Evolutionary conservation across 2,329 filamentous ascomycete species (phyloP).

Genomic region (Exophiala sp.): DNA sequence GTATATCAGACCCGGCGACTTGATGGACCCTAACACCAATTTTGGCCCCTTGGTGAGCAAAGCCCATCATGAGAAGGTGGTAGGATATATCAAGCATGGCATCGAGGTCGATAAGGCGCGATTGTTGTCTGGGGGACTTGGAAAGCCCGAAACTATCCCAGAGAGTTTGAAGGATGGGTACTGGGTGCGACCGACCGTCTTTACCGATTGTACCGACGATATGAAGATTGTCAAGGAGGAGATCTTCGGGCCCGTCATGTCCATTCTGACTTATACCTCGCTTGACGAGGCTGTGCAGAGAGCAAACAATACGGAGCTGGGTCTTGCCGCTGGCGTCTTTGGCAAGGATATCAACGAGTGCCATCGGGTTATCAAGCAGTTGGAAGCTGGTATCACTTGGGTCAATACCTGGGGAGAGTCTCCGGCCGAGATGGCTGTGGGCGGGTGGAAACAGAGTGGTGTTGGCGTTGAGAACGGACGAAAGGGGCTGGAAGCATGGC

Average conservation of each 20-base stretch:
- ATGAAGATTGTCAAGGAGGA: slow-evolving; percentile 79
- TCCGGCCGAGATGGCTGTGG: slow-evolving; percentile 86
- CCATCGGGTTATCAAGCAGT: slow-evolving; percentile 62
- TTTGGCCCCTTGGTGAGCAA: slow-evolving; percentile 76
- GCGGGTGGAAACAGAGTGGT: slow-evolving; percentile 87
- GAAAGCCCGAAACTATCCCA: slow-evolving; percentile 51
- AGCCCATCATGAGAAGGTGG: slow-evolving; percentile 69
- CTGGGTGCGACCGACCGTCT: slow-evolving; percentile 79
- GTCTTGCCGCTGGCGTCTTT: slow-evolving; percentile 79
- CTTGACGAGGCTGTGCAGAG: slow-evolving; percentile 64
- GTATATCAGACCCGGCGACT: slow-evolving; percentile 64
- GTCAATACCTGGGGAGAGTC: slow-evolving; percentile 91
- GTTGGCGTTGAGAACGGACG: slow-evolving; percentile 81
- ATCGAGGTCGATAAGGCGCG: slow-evolving; percentile 66
- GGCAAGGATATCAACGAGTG: slow-evolving; percentile 67
- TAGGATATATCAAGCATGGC: slow-evolving; percentile 69
- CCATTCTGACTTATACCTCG: slow-evolving; percentile 66
- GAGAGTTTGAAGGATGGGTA: slow-evolving; percentile 57
- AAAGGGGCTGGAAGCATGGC: slow-evolving; percentile 72
- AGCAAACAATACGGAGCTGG: slow-evolving; percentile 71
- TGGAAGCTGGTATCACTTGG: slow-evolving; percentile 86
- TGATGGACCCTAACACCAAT: slow-evolving; percentile 68
- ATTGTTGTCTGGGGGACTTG: slow-evolving; percentile 64
- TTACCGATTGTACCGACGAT: slow-evolving; percentile 74
- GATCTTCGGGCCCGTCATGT: slow-evolving; percentile 85